Evolutionary conservation across 345 rosid genomes (phyloP).

Genomic region (Linum tenue): DNA sequence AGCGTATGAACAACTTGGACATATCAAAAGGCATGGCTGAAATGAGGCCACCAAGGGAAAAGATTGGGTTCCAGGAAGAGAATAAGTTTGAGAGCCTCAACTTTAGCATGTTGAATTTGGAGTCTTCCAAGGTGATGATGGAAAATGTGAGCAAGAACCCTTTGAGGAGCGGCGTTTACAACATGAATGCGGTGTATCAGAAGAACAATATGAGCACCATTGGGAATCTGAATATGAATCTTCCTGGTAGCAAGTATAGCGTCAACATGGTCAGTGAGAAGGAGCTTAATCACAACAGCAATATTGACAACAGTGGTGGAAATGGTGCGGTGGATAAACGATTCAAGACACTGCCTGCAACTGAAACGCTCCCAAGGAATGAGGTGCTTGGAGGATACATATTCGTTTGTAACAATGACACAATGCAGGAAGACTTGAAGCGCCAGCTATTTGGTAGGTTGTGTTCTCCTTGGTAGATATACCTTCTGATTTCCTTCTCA

Average conservation of each 20-base stretch:
- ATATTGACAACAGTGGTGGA: slow-evolving; percentile 28
- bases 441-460: slow-evolving; percentile 81
- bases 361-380: slow-evolving; percentile 85
- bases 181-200: slow-evolving; percentile 60
- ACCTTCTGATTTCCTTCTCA: not conserved
- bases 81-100: slow-evolving; percentile 59
- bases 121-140: slow-evolving; percentile 29
- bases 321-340: slow-evolving; percentile 52
- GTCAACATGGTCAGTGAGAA: slow-evolving; percentile 46
- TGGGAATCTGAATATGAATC: slow-evolving; percentile 20
- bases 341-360: slow-evolving; percentile 88
- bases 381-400: slow-evolving; percentile 98
- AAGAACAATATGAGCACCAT: slow-evolving; percentile 44
- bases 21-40: slow-evolving; percentile 63
- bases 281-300: slow-evolving; percentile 36
- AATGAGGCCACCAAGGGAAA: slow-evolving; percentile 43
- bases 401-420: slow-evolving; percentile 96
- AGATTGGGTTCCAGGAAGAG: slow-evolving; percentile 68
- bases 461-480: not conserved
- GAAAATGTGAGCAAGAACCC: slow-evolving; percentile 49
- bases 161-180: slow-evolving; percentile 44
- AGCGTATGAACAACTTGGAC: slow-evolving; percentile 84
- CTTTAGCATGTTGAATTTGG: slow-evolving; percentile 77
- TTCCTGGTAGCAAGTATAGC: slow-evolving; percentile 49
- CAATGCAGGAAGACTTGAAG: slow-evolving; percentile 96